A percentile compares a stretch with the other conserved stretches of the same genome.
phyloP scores from a whole-genome alignment of 2,329 filamentous ascomycete genomes.

The Xylariaceae sp. region DNA sequence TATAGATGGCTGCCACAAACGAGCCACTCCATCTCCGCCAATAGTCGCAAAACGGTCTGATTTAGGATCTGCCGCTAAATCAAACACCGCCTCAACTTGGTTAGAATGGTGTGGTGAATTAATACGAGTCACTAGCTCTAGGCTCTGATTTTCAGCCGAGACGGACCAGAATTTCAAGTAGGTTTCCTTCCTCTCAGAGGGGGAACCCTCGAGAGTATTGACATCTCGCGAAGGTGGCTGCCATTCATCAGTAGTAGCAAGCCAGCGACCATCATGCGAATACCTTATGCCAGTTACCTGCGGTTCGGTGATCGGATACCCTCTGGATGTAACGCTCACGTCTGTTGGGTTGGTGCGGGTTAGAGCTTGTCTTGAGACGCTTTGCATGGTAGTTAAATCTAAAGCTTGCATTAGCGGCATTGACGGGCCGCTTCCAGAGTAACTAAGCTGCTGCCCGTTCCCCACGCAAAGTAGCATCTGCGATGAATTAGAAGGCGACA shows the following conservation, averaged over 20 bases:
- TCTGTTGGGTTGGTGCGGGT: constrained; percentile 88
- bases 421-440: constrained; percentile 57
- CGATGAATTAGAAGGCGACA: constrained; percentile 68
- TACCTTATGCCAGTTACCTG: constrained; percentile 77
- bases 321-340: constrained; percentile 75
- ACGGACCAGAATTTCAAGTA: constrained; percentile 91
- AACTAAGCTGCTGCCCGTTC: constrained; percentile 62
- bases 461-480: constrained; percentile 73
- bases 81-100: constrained; percentile 68
- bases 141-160: constrained; percentile 60
- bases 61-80: constrained; percentile 73
- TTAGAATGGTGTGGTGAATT: constrained; percentile 77
- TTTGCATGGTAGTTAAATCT: constrained; percentile 79
- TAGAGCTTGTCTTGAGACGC: constrained; percentile 85
- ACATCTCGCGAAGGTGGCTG: constrained; percentile 74
- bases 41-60: constrained; percentile 81
- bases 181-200: constrained; percentile 68
- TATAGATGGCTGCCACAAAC: constrained; percentile 80
- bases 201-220: constrained; percentile 58
- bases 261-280: constrained; percentile 83
- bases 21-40: constrained; percentile 78
- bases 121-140: constrained; percentile 82
- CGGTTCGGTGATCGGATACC: constrained; percentile 76
- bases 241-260: constrained; percentile 94
- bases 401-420: constrained; percentile 79